These are phyloP conservation scores for Phytophthora brassicae DNA, from an alignment of 352 stramenopile genomes.

Conservation along the genomic window DNA sequence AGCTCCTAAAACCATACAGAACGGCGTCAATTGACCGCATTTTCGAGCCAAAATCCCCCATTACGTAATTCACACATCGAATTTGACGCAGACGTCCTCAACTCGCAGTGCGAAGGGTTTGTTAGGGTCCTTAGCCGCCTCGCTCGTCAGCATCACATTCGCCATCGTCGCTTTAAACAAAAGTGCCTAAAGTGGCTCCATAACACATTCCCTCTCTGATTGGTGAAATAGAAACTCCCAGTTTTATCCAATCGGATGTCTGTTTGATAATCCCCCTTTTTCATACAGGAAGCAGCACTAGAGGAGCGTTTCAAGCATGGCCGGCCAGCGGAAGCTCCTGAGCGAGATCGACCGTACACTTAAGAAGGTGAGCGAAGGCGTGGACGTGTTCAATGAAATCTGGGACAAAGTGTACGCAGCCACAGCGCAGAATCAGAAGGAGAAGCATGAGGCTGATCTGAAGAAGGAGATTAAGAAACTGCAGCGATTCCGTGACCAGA, in stretches of 20 bases:
- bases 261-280: no score
- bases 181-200: conserved; percentile 4
- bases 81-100: conserved; percentile 84
- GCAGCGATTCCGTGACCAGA: conserved; percentile 97
- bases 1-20: conserved; percentile 49
- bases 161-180: conserved; percentile 45
- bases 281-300: background rate
- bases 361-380: conserved; percentile 99
- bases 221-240: no score
- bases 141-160: conserved; percentile 88
- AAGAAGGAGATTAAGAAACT: conserved; percentile 99
- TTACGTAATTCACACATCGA: conserved; percentile 49
- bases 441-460: conserved; percentile 99
- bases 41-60: background rate
- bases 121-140: conserved; percentile 88
- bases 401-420: conserved; percentile 99
- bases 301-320: conserved; percentile 43
- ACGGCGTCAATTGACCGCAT: conserved; percentile 10
- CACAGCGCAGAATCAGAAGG: conserved; percentile 97
- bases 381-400: conserved; percentile 99
- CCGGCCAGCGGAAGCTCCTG: conserved; percentile 83
- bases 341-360: conserved; percentile 99
- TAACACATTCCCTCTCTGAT: background rate
- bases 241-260: no score
- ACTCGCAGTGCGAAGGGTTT: conserved; percentile 86